Base-by-base conservation (phyloP, 1,139 yeast species). In the Magnusiomyces magnusii region DNA sequence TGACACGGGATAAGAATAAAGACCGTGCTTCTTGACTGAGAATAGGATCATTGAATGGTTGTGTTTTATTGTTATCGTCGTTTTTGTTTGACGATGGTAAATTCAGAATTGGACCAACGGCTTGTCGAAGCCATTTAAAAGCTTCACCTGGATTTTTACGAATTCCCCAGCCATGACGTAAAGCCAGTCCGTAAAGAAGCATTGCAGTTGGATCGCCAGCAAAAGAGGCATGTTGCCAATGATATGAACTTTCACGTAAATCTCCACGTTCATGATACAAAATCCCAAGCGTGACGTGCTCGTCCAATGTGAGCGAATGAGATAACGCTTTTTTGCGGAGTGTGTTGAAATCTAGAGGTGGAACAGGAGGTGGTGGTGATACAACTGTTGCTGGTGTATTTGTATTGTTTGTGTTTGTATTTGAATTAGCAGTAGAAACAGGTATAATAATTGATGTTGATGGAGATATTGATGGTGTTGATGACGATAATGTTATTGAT, bases 91-190 rank as follows among this genome's bases (percentile, higher is more conserved):
- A 9, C 36, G 36, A 31, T 17, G 44, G 19, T 19, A 39, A 19
- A 13, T 31, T 31, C 15, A 60, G 57, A 15, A 61, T 55, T 31
- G 60, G 73, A 25, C 77, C 78, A 64, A 70, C 71, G 0, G 85
- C 83, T 58, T 69, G 71, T 63, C 82, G 78, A 3, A 88, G 75
- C 88, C 91, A 86, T 60, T 77, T 74, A 52, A 85, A 76, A 1
- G 91, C 82, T 58, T 79, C 81, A 17, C 73, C 67, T 53, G 82
- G 80, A 68, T 85, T 85, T 61, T 78, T 80, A 34, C 82, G 78
- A 19, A 85, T 83, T 0, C 95, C 95, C 72, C 84, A 84, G 0
- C 95, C 95, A 59, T 80, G 76, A 59, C 87, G 76, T 39, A 87
- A 72, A 0, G 93, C 86, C 64, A 86, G 72, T 0, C 92, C 89